Conservation (phyloP, 805 yeast species). For the Candida nonsorbophila region DNA sequence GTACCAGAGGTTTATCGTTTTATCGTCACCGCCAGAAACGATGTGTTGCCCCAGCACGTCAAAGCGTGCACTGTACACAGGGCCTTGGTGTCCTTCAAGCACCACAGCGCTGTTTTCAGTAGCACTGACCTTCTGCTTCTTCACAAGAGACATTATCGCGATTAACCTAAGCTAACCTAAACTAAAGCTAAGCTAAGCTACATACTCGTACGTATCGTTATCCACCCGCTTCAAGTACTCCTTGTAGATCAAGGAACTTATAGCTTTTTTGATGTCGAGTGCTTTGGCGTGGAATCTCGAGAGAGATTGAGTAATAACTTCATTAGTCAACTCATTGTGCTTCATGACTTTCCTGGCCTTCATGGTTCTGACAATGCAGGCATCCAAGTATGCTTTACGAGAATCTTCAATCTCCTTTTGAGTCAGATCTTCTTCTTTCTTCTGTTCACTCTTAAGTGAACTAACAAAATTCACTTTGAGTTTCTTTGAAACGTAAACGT, state of each 20-base stretch:
- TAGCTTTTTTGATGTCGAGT: slow-evolving; percentile 80
- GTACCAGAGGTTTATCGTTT: slow-evolving; percentile 43
- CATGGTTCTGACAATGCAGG: slow-evolving; percentile 95
- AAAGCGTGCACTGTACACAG: slow-evolving; percentile 50
- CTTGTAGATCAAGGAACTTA: slow-evolving; percentile 78
- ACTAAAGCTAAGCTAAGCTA: slow-evolving; percentile 45
- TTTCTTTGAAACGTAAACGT: slow-evolving; percentile 81
- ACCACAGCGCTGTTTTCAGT: slow-evolving; percentile 18
- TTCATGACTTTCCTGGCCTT: slow-evolving; percentile 79
- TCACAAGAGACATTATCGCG: slow-evolving; percentile 31
- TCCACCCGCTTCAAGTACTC: slow-evolving; percentile 78
- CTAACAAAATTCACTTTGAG: slow-evolving; percentile 74
- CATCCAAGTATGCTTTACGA: slow-evolving; percentile 78
- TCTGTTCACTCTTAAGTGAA: slow-evolving; percentile 46
- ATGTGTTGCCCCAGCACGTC: slow-evolving; percentile 44
- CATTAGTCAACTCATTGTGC: slow-evolving; percentile 79
- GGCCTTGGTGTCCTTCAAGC: slow-evolving; percentile 43
- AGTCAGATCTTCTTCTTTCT: slow-evolving; percentile 67
- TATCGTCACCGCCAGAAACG: slow-evolving; percentile 63
- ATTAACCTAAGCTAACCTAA: too few relatives aligned
- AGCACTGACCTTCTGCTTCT: slow-evolving; percentile 19
- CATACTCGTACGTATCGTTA: slow-evolving; percentile 70
- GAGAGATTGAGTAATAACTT: slow-evolving; percentile 80
- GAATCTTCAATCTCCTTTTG: slow-evolving; percentile 82
- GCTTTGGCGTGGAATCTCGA: slow-evolving; percentile 81